These are phyloP conservation scores for Penicillium lagena DNA, from an alignment of 495 filamentous ascomycete genomes.

Conservation along the genomic window DNA sequence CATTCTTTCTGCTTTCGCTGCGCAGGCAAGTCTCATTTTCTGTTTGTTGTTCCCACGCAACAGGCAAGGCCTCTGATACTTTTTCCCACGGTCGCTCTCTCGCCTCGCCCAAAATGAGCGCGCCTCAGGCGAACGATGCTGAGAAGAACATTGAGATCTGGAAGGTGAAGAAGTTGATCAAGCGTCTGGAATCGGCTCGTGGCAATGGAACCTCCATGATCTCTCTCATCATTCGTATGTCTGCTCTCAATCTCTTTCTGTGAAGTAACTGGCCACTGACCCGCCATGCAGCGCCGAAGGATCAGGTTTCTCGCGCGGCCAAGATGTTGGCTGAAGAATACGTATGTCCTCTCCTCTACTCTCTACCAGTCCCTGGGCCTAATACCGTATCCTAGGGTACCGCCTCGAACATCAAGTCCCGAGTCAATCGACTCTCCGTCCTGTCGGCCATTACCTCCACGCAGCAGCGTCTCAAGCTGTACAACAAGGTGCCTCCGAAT, in stretches of 20 bases:
- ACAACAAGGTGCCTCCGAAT: slow-evolving; percentile 97
- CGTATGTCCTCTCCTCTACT: slow-evolving; percentile 45
- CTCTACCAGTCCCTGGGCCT: background rate
- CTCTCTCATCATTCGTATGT: slow-evolving; percentile 92
- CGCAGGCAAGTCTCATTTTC: slow-evolving; percentile 8
- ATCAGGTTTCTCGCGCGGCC: slow-evolving; percentile 90
- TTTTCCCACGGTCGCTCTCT: slow-evolving; percentile 25
- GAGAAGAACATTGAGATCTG: slow-evolving; percentile 92
- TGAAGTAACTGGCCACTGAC: slow-evolving; percentile 7
- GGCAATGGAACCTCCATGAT: slow-evolving; percentile 99
- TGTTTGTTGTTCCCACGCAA: slow-evolving; percentile 3
- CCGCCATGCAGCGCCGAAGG: slow-evolving; percentile 70
- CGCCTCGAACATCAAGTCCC: slow-evolving; percentile 98
- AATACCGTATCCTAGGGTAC: slow-evolving; percentile 57
- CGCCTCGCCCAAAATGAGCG: slow-evolving; percentile 71
- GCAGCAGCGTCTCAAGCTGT: slow-evolving; percentile 96
- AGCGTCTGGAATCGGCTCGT: slow-evolving; percentile 84
- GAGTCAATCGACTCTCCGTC: slow-evolving; percentile 96
- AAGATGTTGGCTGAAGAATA: slow-evolving; percentile 99
- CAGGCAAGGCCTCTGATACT: slow-evolving; percentile 19
- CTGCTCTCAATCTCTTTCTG: background rate
- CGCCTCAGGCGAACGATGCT: slow-evolving; percentile 81
- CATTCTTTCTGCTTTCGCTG: no score
- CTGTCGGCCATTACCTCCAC: slow-evolving; percentile 97
- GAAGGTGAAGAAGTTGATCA: slow-evolving; percentile 97